Evolutionary conservation across 768 basidiomycete species (phyloP).

Genomic region (Boletus coccyginus): DNA sequence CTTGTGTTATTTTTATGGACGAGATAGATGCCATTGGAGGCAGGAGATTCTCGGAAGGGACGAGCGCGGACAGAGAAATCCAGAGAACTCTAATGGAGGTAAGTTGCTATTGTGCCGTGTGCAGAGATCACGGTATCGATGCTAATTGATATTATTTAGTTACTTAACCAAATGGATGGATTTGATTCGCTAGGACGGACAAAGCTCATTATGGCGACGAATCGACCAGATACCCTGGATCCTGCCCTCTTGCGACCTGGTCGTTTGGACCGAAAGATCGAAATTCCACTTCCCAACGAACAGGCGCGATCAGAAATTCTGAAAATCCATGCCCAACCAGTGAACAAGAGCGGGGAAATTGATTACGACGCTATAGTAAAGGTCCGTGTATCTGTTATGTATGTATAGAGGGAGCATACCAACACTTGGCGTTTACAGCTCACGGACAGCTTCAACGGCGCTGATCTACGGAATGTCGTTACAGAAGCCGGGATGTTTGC

Average conservation of each 20-base stretch:
- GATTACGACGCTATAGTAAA: constrained; percentile 99
- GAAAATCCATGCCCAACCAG: constrained; percentile 93
- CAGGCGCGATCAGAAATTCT: constrained; percentile 94
- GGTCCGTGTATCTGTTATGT: constrained; percentile 37
- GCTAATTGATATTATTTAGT: constrained; percentile 39
- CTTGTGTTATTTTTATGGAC: constrained; percentile 98
- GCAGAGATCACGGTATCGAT: not conserved
- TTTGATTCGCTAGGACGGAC: constrained; percentile 96
- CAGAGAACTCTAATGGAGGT: constrained; percentile 98
- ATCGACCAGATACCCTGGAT: constrained; percentile 96
- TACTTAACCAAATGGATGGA: constrained; percentile 99
- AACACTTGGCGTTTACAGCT: constrained; percentile 43
- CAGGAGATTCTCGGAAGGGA: constrained; percentile 87
- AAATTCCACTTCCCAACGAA: constrained; percentile 96
- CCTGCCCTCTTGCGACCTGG: constrained; percentile 96
- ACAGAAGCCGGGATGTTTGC: constrained; percentile 99
- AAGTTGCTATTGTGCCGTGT: constrained; percentile 7
- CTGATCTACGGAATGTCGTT: constrained; percentile 92
- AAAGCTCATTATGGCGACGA: constrained; percentile 99
- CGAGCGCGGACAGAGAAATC: constrained; percentile 97
- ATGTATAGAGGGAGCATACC: not conserved
- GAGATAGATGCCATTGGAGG: constrained; percentile 99
- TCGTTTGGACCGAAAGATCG: constrained; percentile 94
- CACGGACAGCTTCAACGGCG: constrained; percentile 93
- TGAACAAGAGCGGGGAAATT: constrained; percentile 93